Percentiles rank a stretch among this genome's conserved stretches.
phyloP scores from a whole-genome alignment of 139 green algal genomes.

The Yamagishiella unicocca region DNA sequence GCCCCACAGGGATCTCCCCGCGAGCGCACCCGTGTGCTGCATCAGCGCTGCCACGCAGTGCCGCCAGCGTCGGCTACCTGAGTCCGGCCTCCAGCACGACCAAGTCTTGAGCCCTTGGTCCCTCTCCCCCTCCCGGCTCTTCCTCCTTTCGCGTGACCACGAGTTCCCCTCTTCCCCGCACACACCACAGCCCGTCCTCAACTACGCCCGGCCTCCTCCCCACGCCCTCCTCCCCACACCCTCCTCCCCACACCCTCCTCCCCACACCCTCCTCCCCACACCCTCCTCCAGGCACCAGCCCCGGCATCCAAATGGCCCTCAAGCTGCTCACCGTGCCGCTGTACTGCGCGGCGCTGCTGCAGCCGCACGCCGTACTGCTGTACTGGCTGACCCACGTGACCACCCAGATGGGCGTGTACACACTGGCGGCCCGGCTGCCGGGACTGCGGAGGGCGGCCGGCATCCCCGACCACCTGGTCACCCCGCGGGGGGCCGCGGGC shows the following conservation, averaged over 20 bases:
- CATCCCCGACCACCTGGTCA: not conserved
- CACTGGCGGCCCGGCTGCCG: not conserved
- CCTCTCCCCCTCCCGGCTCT: no score
- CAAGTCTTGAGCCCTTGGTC: no score
- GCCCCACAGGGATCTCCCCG: no score
- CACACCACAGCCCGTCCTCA: not conserved
- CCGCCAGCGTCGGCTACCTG: no score
- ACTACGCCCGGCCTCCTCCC: not conserved
- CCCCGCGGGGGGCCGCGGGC: not conserved
- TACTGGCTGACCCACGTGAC: conserved; percentile 28
- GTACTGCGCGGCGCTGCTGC: conserved; percentile 37
- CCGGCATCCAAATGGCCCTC: conserved; percentile 35
- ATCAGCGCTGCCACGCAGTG: no score
- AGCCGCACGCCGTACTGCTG: conserved; percentile 50
- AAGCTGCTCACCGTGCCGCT: conserved; percentile 39
- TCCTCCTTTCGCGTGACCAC: no score
- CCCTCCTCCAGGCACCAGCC: not conserved
- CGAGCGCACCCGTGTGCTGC: no score
- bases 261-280: no score
- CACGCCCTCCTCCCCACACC: not conserved
- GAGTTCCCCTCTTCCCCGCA: no score
- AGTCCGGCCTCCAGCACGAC: no score
- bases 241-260: not conserved
- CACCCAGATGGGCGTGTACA: conserved; percentile 5
- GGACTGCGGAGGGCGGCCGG: not conserved